Percentiles rank a stretch among this genome's conserved stretches.
Evolutionary conservation across 1,284 basidiomycete species (phyloP).

Genomic region (Papiliotrema flavescens): DNA sequence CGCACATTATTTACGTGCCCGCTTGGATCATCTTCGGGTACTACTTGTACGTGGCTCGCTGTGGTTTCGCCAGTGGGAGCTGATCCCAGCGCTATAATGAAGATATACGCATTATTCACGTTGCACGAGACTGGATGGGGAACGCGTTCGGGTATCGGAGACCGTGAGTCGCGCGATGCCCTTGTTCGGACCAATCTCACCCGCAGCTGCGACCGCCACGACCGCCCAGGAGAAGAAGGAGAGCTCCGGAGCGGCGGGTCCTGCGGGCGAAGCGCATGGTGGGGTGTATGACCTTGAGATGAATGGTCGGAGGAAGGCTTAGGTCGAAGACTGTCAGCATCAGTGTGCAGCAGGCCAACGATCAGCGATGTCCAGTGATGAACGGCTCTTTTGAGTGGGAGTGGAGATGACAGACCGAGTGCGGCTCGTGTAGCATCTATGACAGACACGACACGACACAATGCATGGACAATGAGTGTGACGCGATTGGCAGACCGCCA

Average conservation of each 20-base stretch:
- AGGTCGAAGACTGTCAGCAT: not conserved
- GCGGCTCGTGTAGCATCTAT: too few relatives aligned
- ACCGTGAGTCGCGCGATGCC: slow-evolving; percentile 48
- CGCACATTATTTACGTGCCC: slow-evolving; percentile 81
- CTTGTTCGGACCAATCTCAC: not conserved
- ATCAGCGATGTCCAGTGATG: too few relatives aligned
- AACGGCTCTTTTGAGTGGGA: too few relatives aligned
- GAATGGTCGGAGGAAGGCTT: slow-evolving; percentile 11
- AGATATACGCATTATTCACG: slow-evolving; percentile 75
- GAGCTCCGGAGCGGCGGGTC: slow-evolving; percentile 6
- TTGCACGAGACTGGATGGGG: slow-evolving; percentile 89
- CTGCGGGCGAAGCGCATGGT: slow-evolving; percentile 14
- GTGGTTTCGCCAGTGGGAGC: not conserved
- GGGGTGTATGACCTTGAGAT: slow-evolving; percentile 40
- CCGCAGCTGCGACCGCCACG: slow-evolving; percentile 35
- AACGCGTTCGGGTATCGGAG: slow-evolving; percentile 82
- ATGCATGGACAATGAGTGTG: too few relatives aligned
- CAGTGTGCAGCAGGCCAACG: too few relatives aligned
- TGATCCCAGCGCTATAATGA: slow-evolving; percentile 74
- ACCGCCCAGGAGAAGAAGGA: slow-evolving; percentile 31
- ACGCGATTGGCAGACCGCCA: too few relatives aligned
- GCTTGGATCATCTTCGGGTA: slow-evolving; percentile 90
- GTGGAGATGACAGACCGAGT: too few relatives aligned
- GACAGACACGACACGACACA: too few relatives aligned
- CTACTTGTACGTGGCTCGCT: slow-evolving; percentile 45